A percentile compares a stretch with the other conserved stretches of the same genome.
These are phyloP conservation scores for Galeopsis tetrahit DNA, from an alignment of 257 asterid genomes.

Conservation along the genomic window DNA sequence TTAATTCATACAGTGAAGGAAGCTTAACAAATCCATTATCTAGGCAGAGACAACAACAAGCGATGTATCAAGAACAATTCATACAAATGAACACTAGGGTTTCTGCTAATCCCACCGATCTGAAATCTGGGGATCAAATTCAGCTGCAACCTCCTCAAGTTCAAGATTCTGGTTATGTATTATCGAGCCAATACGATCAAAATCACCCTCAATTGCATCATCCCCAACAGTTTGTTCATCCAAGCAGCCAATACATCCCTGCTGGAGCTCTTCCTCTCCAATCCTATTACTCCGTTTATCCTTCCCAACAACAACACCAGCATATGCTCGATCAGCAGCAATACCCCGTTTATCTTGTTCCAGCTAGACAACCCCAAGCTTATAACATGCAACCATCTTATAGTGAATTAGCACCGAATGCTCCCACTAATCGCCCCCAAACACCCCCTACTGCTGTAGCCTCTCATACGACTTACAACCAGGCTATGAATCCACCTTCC, in stretches of 20 bases:
- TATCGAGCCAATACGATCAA: slow-evolving; percentile 64
- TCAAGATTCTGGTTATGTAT: slow-evolving; percentile 60
- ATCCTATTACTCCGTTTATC: slow-evolving; percentile 69
- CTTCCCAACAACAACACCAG: slow-evolving; percentile 69
- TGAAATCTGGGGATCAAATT: slow-evolving; percentile 49
- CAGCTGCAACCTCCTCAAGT: slow-evolving; percentile 67
- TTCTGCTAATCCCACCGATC: slow-evolving; percentile 52
- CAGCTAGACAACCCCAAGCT: slow-evolving; percentile 65
- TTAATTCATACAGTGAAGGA: slow-evolving; percentile 64
- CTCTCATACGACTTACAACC: slow-evolving; percentile 52
- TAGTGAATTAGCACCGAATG: slow-evolving; percentile 51
- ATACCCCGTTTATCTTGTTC: slow-evolving; percentile 67
- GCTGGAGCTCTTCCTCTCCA: slow-evolving; percentile 60
- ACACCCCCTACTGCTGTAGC: slow-evolving; percentile 53
- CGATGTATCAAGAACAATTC: slow-evolving; percentile 62
- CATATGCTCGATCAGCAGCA: slow-evolving; percentile 73
- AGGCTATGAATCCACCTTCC: slow-evolving; percentile 49
- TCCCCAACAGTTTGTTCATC: slow-evolving; percentile 68
- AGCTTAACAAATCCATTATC: slow-evolving; percentile 68
- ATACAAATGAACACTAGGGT: slow-evolving; percentile 53
- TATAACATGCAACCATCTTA: slow-evolving; percentile 62
- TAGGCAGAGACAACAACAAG: slow-evolving; percentile 57
- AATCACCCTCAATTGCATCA: slow-evolving; percentile 71
- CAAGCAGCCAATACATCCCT: slow-evolving; percentile 68
- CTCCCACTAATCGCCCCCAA: slow-evolving; percentile 63